A percentile compares a stretch with the other conserved stretches of the same genome.
These are phyloP conservation scores for Heliamphora exappendiculata DNA, from an alignment of 148 eudicot genomes.

Conservation along the genomic window DNA sequence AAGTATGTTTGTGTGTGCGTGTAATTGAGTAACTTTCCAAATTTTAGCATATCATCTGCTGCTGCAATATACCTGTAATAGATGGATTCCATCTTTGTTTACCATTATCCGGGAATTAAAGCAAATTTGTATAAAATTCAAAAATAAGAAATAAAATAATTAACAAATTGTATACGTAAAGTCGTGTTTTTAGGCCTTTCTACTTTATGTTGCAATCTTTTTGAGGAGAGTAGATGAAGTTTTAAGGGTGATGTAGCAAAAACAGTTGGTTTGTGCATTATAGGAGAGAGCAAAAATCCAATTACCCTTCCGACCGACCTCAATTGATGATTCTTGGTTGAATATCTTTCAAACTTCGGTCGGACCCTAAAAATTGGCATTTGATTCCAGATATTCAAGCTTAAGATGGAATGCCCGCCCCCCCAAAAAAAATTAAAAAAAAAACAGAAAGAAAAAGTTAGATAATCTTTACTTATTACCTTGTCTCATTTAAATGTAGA, in stretches of 20 bases:
- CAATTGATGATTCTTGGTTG: conserved; percentile 2
- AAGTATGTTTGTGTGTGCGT: conserved; percentile 36
- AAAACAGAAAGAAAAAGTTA: too few relatives aligned
- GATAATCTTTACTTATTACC: background rate
- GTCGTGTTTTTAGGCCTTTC: background rate
- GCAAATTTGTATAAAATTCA: background rate
- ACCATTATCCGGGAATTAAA: background rate
- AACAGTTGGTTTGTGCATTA: background rate
- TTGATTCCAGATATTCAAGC: background rate
- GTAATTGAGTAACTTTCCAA: background rate
- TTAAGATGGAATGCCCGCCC: background rate
- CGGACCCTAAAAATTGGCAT: background rate
- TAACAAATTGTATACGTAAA: background rate
- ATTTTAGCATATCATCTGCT: background rate
- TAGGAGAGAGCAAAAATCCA: background rate
- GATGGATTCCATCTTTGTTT: background rate
- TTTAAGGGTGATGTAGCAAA: background rate
- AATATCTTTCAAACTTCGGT: background rate
- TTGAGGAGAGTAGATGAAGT: background rate
- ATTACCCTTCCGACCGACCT: background rate
- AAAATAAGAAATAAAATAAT: background rate
- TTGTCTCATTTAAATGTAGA: conserved; percentile 31
- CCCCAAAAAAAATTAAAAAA: too few relatives aligned
- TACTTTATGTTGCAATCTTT: background rate
- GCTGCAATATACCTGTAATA: background rate